Conservation (phyloP, 1,284 basidiomycete genomes). For the Ustilago nuda region DNA sequence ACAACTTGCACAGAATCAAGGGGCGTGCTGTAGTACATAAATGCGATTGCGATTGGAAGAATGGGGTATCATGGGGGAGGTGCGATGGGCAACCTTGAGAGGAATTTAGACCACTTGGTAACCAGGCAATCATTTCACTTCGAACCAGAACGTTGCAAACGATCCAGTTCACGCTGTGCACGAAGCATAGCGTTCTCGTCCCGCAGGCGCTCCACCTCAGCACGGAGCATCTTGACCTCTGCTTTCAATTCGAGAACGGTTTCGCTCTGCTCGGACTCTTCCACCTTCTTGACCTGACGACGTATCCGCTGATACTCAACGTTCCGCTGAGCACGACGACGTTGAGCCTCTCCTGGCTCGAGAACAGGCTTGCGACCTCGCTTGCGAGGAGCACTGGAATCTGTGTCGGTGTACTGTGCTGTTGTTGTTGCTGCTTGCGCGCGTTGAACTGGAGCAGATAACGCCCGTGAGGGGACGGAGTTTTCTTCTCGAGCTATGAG, state of each 20-base stretch:
- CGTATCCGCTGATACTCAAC: constrained; percentile 50
- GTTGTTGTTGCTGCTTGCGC: not conserved
- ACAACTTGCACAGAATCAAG: no score
- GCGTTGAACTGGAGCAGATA: not conserved
- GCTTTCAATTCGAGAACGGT: constrained; percentile 52
- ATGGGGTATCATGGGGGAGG: no score
- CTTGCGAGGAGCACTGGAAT: constrained; percentile 26
- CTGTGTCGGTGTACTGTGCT: not conserved
- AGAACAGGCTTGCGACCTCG: constrained; percentile 37
- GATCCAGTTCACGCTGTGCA: constrained; percentile 51
- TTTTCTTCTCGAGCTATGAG: not conserved
- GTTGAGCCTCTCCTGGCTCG: constrained; percentile 35
- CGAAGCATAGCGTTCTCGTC: constrained; percentile 60
- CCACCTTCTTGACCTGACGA: constrained; percentile 41
- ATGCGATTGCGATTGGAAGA: no score
- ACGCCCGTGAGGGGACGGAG: not conserved
- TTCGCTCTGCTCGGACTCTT: constrained; percentile 45
- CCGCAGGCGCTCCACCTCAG: constrained; percentile 56
- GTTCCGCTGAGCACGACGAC: constrained; percentile 42
- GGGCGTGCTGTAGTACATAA: no score
- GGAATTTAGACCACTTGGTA: no score
- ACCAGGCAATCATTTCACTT: not conserved
- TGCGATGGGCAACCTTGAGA: no score
- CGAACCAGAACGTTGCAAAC: constrained; percentile 24
- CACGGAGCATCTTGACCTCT: constrained; percentile 56